Conservation (phyloP, 495 filamentous ascomycete species). For the Jackrogersella multiformis region DNA sequence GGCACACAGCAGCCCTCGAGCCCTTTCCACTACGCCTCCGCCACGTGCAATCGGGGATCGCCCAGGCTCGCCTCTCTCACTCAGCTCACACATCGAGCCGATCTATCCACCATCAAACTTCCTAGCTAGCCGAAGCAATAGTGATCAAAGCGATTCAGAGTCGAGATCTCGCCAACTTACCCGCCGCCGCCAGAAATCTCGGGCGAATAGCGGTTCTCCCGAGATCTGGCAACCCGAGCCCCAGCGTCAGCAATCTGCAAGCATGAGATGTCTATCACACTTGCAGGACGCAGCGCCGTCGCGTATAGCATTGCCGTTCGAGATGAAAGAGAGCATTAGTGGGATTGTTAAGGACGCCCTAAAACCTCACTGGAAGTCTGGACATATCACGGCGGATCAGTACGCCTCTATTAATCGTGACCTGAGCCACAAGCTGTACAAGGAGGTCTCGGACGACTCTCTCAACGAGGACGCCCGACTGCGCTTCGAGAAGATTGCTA, state of each 20-base stretch:
- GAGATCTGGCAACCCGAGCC: slow-evolving; percentile 64
- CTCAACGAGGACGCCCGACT: slow-evolving; percentile 62
- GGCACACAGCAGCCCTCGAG: slow-evolving; percentile 71
- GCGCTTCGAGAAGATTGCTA: slow-evolving; percentile 74
- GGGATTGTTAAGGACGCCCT: slow-evolving; percentile 80
- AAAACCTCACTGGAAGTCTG: slow-evolving; percentile 76
- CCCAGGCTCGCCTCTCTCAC: slow-evolving; percentile 71
- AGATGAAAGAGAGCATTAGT: slow-evolving; percentile 82
- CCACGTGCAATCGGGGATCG: slow-evolving; percentile 70
- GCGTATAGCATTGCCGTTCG: slow-evolving; percentile 66
- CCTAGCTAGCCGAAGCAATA: slow-evolving; percentile 61
- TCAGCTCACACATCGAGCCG: slow-evolving; percentile 72
- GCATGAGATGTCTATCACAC: slow-evolving; percentile 48
- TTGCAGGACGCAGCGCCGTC: slow-evolving; percentile 66
- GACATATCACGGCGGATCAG: slow-evolving; percentile 78
- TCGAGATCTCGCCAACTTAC: slow-evolving; percentile 40
- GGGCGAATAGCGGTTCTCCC: slow-evolving; percentile 27
- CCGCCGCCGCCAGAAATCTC: slow-evolving; percentile 10
- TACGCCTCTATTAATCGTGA: slow-evolving; percentile 88
- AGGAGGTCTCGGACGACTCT: slow-evolving; percentile 72
- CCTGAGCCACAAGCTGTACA: slow-evolving; percentile 85
- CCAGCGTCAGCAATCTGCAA: slow-evolving; percentile 44
- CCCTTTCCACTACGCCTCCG: slow-evolving; percentile 74
- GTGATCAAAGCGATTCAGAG: slow-evolving; percentile 59
- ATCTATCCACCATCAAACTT: slow-evolving; percentile 68